Conservation (phyloP, 1,284 basidiomycete species). For the Apiotrichum veenhuisii region DNA sequence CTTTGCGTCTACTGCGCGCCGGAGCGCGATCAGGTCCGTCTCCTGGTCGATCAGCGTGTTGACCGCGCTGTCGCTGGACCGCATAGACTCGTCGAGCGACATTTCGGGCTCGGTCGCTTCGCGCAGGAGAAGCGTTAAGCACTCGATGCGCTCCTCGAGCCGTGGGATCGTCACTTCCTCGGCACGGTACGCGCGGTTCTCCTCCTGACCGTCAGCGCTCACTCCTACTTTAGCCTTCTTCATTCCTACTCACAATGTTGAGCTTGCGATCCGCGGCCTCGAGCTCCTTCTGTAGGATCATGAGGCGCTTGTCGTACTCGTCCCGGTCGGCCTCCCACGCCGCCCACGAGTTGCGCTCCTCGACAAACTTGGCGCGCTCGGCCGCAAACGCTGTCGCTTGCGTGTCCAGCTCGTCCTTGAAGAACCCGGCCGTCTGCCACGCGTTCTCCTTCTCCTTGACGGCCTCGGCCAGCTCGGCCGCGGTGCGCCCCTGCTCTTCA, state of each 20-base stretch:
- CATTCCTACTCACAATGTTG: neutral
- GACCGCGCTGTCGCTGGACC: neutral
- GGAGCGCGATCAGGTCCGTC: conserved; percentile 1
- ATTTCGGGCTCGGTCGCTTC: neutral
- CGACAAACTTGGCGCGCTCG: neutral
- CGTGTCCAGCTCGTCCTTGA: conserved; percentile 3
- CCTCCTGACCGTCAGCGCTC: neutral
- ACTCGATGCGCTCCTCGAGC: conserved; percentile 6
- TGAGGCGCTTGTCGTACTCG: neutral
- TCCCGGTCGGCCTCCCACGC: neutral
- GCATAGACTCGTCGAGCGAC: neutral
- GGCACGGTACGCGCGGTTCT: neutral
- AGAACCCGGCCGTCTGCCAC: conserved; percentile 2
- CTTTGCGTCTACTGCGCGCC: conserved; percentile 2
- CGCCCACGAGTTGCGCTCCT: neutral
- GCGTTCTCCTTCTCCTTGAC: conserved; percentile 1
- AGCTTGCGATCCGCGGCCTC: conserved; percentile 1
- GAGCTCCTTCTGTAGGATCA: neutral
- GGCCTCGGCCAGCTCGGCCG: neutral
- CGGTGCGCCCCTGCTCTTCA: neutral
- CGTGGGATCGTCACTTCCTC: conserved; percentile 4
- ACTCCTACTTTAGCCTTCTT: too few species aligned
- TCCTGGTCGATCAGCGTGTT: conserved; percentile 5
- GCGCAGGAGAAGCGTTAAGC: neutral
- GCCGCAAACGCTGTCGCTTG: neutral